Base-by-base conservation (phyloP, 2,329 filamentous ascomycete species). In the Trichoderma koningii region DNA sequence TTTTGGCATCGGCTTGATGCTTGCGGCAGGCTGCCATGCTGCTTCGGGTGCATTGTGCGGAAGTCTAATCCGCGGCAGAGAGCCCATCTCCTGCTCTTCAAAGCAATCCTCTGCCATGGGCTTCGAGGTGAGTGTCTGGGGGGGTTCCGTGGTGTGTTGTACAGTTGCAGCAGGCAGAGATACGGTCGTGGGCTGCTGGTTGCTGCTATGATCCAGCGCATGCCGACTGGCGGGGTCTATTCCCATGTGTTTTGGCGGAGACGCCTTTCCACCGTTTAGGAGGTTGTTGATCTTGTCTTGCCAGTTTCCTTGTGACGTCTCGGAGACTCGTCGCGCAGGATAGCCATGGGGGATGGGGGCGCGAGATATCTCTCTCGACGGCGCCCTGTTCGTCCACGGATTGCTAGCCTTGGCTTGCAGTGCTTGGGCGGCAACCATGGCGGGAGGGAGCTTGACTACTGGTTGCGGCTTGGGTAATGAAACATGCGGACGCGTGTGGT, bases 281-380 rank as follows among this genome's bases (percentile, higher is more conserved):
- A 96, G 82, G 52, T 84, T 88, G 75, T 96, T 93, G 75, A 97
- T 93, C 71, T 88, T 88, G 71, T 90, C 89, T 75, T 96, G 92
- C 93, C 93, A 94, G 63, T 83, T 83, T 60, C 73, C 72, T 68
- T 78, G 70, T 66, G 75, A 74, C 7, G 78, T 77, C 56, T 81
- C 80, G 17, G 73, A 72, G 26, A 71, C 70, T 51, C 69, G 68
- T 10, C 52, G 51, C 6, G 47, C 38, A 7, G 66, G 61, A 7
- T 73, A 69, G 6, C 63, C 67, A 23, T 69, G 69, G 15, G 71
- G 67, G 30, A 71, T 66, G 14, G 70, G 68, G 21, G 67, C 71
- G 44, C 72, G 70, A 6, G 68, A 65, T 17, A 67, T 66, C 52
- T 78, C 77, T 65, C 72, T 78, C 44, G 70, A 73, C 4, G 73